Evolutionary conservation across 2,329 filamentous ascomycete species (phyloP), one percentile per base, ranked within the genome.

Genomic region (Arthrobotrys iridis): DNA sequence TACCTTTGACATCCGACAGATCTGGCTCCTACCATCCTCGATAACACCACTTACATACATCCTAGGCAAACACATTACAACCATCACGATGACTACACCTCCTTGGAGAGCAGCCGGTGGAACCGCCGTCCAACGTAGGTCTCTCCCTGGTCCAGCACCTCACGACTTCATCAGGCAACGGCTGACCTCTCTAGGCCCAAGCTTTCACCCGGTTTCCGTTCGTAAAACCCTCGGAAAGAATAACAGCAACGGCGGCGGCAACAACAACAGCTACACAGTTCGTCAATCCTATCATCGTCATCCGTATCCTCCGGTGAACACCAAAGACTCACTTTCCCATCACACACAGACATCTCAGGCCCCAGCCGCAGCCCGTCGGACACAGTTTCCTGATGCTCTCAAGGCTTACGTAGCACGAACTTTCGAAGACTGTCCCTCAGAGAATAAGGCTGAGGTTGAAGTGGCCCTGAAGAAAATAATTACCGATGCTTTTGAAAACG

Each of bases 381-480:
- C 72, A 3, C 72, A 76, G 58, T 80, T 80, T 30, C 79, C 79
- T 22, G 78, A 79, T 62, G 76, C 78, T n/a, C 63, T 80, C 41
- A 80, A 80, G 65, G 73, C 78, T 48, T 80, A 80, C 67, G 79
- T 80, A 46, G 79, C 79, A 45, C 77, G 79, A 80, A 93, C 93
- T 24, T 98, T 98, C 81, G 88, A 80, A 73, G 77, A 79, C 37
- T 77, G 78, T 46, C 77, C 78, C 13, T 64, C 63, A n/a, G 78
- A 77, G 37, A 77, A 68, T 20, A 80, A 79, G 58, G 80, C 86
- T 62, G 93, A 96, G 68, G 90, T 97, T 86, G 91, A 97, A 82
- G 85, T 85, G 74, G 96, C 93, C 81, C 85, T 99, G 77, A 97
- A 94, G 83, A 85, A 90, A 75, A 90, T 93, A 78, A 97, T 99